Percentiles rank a stretch among this genome's conserved stretches.
Conservation (phyloP, 306 rosid species). For the Cucumis melo region DNA sequence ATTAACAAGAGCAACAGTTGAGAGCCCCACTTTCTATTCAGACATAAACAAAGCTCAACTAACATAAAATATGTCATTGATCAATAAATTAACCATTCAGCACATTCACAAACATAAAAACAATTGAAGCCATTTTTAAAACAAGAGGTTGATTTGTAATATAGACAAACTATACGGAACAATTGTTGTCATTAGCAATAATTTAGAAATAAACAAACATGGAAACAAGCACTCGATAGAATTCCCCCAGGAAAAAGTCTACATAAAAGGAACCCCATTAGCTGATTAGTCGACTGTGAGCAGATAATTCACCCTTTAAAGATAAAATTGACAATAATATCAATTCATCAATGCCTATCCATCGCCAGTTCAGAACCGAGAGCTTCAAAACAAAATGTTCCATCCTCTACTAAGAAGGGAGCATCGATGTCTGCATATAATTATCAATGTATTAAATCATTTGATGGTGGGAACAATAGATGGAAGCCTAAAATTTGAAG, state of each 20-base stretch:
- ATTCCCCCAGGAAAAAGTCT: not conserved
- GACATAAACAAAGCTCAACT: too few relatives aligned
- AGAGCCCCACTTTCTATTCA: too few relatives aligned
- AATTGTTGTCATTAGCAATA: not conserved
- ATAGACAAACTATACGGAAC: not conserved
- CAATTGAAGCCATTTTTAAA: not conserved
- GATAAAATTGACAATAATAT: not conserved
- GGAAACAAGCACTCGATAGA: not conserved
- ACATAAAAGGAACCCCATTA: not conserved
- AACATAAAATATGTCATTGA: too few relatives aligned
- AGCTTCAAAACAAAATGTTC: not conserved
- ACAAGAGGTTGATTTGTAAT: not conserved
- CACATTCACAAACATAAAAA: not conserved
- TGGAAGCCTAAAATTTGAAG: not conserved
- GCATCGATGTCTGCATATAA: not conserved
- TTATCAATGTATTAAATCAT: not conserved
- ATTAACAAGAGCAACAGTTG: too few relatives aligned
- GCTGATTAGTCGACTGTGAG: not conserved
- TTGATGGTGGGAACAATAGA: not conserved
- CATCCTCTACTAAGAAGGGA: not conserved
- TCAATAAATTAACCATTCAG: too few relatives aligned
- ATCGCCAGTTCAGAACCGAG: not conserved
- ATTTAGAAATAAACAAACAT: not conserved
- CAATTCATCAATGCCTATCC: not conserved
- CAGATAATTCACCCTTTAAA: not conserved